These are phyloP conservation scores for Yamadazyma jaroonii DNA, from an alignment of 1,139 yeast species.

Conservation along the genomic window DNA sequence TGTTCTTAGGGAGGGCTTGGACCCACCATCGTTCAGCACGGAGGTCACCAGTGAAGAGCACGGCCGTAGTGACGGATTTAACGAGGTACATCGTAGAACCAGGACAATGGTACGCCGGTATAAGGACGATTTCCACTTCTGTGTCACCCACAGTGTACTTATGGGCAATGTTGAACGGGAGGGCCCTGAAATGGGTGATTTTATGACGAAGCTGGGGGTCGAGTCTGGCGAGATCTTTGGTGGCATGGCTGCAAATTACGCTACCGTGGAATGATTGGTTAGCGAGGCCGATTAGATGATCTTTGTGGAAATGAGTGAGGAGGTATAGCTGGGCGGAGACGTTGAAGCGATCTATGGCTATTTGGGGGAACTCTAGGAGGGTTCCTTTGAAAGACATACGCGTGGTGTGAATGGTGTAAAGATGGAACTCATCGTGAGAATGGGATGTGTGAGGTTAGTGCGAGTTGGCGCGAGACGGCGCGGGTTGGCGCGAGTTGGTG, in stretches of 20 bases:
- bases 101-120: constrained; percentile 58
- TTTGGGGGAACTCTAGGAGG: constrained; percentile 32
- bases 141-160: constrained; percentile 13
- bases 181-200: constrained; percentile 1
- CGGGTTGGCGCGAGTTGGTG: too few species aligned
- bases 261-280: constrained; percentile 36
- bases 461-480: too few species aligned
- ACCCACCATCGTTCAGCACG: constrained; percentile 60
- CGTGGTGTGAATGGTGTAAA: background rate
- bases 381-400: constrained; percentile 22
- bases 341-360: constrained; percentile 45
- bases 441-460: too few species aligned
- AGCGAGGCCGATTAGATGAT: constrained; percentile 52
- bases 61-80: constrained; percentile 30
- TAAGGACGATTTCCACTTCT: constrained; percentile 21
- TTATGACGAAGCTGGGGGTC: constrained; percentile 20
- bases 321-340: constrained; percentile 27
- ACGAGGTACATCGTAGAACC: constrained; percentile 59
- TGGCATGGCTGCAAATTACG: constrained; percentile 50
- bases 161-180: constrained; percentile 25
- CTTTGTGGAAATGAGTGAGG: constrained; percentile 57
- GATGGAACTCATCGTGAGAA: too few species aligned
- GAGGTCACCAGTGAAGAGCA: constrained; percentile 58
- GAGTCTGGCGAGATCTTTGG: constrained; percentile 32
- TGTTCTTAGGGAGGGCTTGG: constrained; percentile 33